phyloP scores from a whole-genome alignment of 371 early-diverging fungal species.

The Mortierella sp. region DNA sequence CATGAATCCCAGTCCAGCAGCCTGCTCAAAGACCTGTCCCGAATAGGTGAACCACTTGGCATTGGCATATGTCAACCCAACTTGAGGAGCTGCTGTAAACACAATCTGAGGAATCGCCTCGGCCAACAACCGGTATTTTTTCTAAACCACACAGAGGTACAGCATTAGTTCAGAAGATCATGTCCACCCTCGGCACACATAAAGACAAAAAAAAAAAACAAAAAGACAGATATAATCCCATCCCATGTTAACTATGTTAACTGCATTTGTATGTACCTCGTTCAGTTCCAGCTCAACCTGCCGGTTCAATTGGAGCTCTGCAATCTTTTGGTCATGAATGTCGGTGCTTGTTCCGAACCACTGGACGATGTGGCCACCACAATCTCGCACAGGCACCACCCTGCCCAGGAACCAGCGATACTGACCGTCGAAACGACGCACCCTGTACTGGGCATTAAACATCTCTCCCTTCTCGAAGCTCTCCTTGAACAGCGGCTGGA shows the following conservation, averaged over 20 bases:
- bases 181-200: too few relatives aligned
- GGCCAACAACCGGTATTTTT: constrained; percentile 73
- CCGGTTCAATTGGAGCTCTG: constrained; percentile 65
- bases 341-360: constrained; percentile 72
- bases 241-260: background rate
- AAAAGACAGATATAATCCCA: too few relatives aligned
- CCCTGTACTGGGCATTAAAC: constrained; percentile 71
- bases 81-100: constrained; percentile 72
- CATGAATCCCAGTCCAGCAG: constrained; percentile 73
- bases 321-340: constrained; percentile 72
- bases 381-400: constrained; percentile 70
- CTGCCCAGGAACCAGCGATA: constrained; percentile 75
- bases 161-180: too few relatives aligned
- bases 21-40: constrained; percentile 67
- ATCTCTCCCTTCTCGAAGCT: constrained; percentile 71
- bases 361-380: constrained; percentile 70
- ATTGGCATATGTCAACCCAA: constrained; percentile 72
- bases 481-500: constrained; percentile 65
- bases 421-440: constrained; percentile 71
- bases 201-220: background rate
- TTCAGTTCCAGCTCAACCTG: constrained; percentile 73
- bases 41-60: constrained; percentile 74
- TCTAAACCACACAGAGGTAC: constrained; percentile 21
- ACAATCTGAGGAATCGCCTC: constrained; percentile 80
- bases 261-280: constrained; percentile 51